phyloP scores from a whole-genome alignment of 495 filamentous ascomycete species.

The Bryoglossum gracile region DNA sequence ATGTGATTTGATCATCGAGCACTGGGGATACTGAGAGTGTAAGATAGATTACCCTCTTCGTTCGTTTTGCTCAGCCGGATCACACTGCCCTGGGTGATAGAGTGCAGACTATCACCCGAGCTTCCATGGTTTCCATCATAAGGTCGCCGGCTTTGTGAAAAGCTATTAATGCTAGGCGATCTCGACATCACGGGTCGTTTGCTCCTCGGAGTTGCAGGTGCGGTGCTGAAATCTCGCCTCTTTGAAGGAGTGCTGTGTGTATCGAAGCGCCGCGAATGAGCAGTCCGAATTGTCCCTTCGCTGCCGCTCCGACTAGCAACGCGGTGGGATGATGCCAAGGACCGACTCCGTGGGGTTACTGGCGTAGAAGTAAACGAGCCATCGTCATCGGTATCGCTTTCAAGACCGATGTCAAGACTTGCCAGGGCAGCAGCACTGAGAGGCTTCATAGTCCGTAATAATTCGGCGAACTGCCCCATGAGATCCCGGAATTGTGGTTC shows the following conservation, averaged over 20 bases:
- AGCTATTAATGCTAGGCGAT: constrained; percentile 31
- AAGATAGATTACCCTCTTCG: constrained; percentile 18
- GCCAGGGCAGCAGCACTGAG: constrained; percentile 40
- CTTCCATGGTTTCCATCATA: constrained; percentile 31
- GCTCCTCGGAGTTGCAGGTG: constrained; percentile 45
- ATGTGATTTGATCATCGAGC: not conserved
- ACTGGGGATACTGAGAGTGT: constrained; percentile 17
- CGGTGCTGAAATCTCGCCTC: constrained; percentile 37
- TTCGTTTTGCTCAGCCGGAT: constrained; percentile 18
- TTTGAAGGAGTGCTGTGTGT: constrained; percentile 32
- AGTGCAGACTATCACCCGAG: constrained; percentile 35
- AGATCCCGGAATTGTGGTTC: constrained; percentile 69
- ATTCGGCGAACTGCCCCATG: constrained; percentile 81
- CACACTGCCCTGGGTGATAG: constrained; percentile 23
- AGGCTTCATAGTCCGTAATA: constrained; percentile 68
- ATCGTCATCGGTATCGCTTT: constrained; percentile 40
- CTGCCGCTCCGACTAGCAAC: constrained; percentile 20
- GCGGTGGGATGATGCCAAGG: constrained; percentile 18
- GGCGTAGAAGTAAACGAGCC: constrained; percentile 33
- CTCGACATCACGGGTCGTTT: constrained; percentile 30
- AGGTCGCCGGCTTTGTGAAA: constrained; percentile 35
- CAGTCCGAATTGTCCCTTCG: constrained; percentile 24
- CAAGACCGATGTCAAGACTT: constrained; percentile 31
- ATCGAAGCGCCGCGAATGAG: constrained; percentile 17
- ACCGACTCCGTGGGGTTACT: constrained; percentile 25